Base-by-base conservation (phyloP, 768 basidiomycete genomes). In the Calocybe cyanea region DNA sequence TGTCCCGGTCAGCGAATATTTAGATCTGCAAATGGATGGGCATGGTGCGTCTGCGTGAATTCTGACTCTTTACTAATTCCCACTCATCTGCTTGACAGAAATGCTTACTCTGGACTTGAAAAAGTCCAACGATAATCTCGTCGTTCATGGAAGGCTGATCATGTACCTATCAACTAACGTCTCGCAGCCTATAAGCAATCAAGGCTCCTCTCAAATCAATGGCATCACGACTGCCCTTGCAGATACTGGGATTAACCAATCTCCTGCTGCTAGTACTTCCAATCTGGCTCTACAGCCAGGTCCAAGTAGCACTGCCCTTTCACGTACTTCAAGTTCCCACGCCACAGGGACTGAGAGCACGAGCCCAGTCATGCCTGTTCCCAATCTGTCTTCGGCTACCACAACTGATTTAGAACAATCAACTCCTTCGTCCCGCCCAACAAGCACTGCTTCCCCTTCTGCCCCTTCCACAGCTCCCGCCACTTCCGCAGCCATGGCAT, bases 51-150 rank as follows among this genome's bases (percentile, higher is more conserved):
- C n/a, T 23, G 15, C 11, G 28, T 25, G 18, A 15, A 2, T 38
- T 36, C 25, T 21, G 35, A 37, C 36, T 31, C 23, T 18, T 37
- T 38, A 28, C 23, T 13, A 30, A 35, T 30, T 1, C 23, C 47
- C 23, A 46, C 21, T 49, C 14, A 46, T 54, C 25, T 19, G 58
- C 24, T n/a, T 45, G 18, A 42, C 61, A 93, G 96, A 98, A 74
- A 96, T 96, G 85, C 78, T 98, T 40, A 97, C 95, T 0, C 65
- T 94, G 54, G 96, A 98, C 61, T 72, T 99, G 57, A 96, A 97
- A 73, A 95, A 95, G 68, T 97, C 94, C n/a, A 96, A 95, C 57
- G 96, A 99, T 66, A 94, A 96, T 62, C 81, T 96, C 20, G 89
- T 93, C 38, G 96, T 99, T 3, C 93, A 98, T 59, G 96, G 96